Evolutionary conservation across 495 filamentous ascomycete species (phyloP), one percentile per base, ranked within the genome.

Genomic region (Penicillium nucicola): DNA sequence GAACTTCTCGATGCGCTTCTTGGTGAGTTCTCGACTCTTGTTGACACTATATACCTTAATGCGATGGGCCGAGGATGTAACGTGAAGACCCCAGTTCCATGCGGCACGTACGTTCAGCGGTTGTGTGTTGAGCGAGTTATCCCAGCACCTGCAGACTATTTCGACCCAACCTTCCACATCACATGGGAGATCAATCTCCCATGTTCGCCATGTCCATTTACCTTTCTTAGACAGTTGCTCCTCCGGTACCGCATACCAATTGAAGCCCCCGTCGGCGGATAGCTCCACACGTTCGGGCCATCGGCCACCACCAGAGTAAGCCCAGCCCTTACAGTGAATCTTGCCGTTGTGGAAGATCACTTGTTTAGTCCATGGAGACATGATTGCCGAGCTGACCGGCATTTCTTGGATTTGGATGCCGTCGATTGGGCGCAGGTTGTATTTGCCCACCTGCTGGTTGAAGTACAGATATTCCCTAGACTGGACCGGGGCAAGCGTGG

Each of bases 41-140:
- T 86, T 86, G 53, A 85, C 70, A 51, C 80, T 85, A 61, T 85
- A 87, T 10, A 86, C 56, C 46, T 69, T 81, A 64, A 87, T 76
- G 3, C 82, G 75, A 56, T 86, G 84, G 23, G 77, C 80, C 4
- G 78, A 83, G n/a, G 74, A 77, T 1, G 83, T 86, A 20, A 87
- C 84, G 64, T 86, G 83, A 12, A 86, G 67, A 34, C 81, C 84
- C 83, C 82, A 86, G 60, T 76, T 77, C 74, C 74, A 74, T 4
- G 70, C 62, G 0, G 67, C 62, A 40, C 70, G 64, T 1, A 74
- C 58, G 45, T 61, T 67, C 8, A 72, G 53, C 4, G 71, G 71
- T 43, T 75, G 69, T 1, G 71, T 73, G 31, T 75, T 75, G 11
- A 73, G 42, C 0, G 68, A 55, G 38, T 73, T 73, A 38, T 75